Base-by-base conservation (phyloP, 2,329 filamentous ascomycete genomes). In the Arthrobotrys megalospora region DNA sequence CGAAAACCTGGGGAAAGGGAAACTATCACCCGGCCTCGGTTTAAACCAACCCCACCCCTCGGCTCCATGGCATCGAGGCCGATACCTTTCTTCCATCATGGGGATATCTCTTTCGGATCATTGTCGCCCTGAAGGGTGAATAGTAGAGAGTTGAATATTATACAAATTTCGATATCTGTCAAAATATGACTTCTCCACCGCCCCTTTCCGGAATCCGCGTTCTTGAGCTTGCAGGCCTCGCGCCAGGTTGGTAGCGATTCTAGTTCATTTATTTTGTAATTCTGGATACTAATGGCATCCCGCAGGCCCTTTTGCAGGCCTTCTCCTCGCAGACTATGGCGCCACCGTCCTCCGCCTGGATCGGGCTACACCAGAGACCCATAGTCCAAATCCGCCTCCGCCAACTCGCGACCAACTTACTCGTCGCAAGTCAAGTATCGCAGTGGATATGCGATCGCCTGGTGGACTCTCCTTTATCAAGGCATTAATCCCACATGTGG, bases 331-430 rank as follows among this genome's bases (percentile, higher is more conserved):
- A 81, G 94, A 97, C 85, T 93, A 93, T 80, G 95, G 95, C 82
- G 95, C 95, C 67, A 90, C 90, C 5, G 93, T 97, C 82, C 88
- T 98, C 14, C 93, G 95, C 82, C 88, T 98, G 84, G 95, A 98
- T 86, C 91, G 90, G 34, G 84, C 69, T 45, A 69, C 82, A 11
- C 78, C 82, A 1, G 81, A 85, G 19, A 43, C 55, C 1, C 60
- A 64, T 36, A 41, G 55, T 1, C 60, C 24, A 41, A 47, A 45
- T 10, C 32, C 85, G 80, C 85, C 32, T 82, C 86, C 12, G 84
- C 84, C 88, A 6, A 91, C 90, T 6, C 81, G 85, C 3, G 95
- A 98, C 86, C 87, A 90, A 81, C 89, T 98, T 32, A 91, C 92
- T 5, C 90, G 93, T 11, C 91, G 89, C 86, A 98, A 98, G 84